Percentiles rank a stretch among this genome's conserved stretches.
Conservation (phyloP, 306 rosid genomes). For the Prunus mume region DNA sequence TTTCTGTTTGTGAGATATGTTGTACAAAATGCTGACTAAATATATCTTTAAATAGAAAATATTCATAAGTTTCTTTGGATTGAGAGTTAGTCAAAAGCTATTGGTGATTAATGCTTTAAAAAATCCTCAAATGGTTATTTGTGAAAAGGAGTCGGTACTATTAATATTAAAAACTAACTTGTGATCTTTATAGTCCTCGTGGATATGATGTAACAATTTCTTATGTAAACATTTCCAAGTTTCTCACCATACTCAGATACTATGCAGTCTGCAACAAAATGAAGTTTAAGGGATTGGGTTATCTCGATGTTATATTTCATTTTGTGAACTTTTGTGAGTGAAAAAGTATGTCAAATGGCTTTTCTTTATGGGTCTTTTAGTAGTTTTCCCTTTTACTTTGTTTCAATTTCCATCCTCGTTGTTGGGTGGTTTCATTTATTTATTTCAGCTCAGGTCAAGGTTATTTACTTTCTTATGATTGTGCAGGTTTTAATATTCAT, state of each 20-base stretch:
- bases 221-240: neutral
- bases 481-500: constrained; percentile 87
- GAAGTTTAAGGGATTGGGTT: neutral
- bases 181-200: neutral
- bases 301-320: neutral
- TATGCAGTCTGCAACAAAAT: neutral
- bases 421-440: neutral
- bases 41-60: neutral
- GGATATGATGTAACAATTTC: neutral
- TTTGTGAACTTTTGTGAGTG: neutral
- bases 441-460: neutral
- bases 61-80: neutral
- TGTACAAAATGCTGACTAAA: neutral
- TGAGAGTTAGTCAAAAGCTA: neutral
- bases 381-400: neutral
- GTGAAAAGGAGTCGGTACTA: neutral
- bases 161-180: neutral
- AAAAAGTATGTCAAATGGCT: no score
- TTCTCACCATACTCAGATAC: neutral
- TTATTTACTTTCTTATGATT: constrained; percentile 23
- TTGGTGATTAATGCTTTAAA: neutral
- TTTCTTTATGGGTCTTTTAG: neutral
- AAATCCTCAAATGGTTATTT: neutral
- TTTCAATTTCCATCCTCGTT: neutral
- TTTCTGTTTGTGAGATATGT: neutral